Conservation (phyloP, 176 grass and related monocot genomes). For the Oryza longistaminata region DNA sequence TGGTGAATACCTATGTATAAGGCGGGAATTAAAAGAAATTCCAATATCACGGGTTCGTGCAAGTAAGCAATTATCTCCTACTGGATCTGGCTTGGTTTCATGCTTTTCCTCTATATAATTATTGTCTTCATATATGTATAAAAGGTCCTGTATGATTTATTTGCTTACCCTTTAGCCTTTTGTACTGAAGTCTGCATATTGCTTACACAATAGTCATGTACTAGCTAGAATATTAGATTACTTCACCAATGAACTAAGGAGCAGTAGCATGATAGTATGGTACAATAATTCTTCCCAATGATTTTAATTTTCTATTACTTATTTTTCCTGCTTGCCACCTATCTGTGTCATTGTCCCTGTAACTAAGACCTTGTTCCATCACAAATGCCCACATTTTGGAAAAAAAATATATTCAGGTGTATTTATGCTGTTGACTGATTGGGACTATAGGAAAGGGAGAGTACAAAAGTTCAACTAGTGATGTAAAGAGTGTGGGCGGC, state of each 20-base stretch:
- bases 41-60: slow-evolving; percentile 73
- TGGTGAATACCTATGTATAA: slow-evolving; percentile 79
- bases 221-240: slow-evolving; percentile 5
- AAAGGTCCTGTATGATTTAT: background rate
- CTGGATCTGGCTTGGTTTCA: slow-evolving; percentile 5
- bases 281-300: slow-evolving; percentile 5
- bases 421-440: slow-evolving; percentile 1
- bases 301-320: slow-evolving; percentile 11
- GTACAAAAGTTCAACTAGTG: slow-evolving; percentile 3
- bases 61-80: slow-evolving; percentile 66
- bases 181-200: background rate
- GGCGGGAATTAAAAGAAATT: slow-evolving; percentile 81
- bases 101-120: slow-evolving; percentile 7
- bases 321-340: background rate
- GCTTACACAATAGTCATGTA: background rate
- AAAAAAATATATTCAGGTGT: background rate
- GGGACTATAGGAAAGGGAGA: background rate
- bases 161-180: slow-evolving; percentile 3
- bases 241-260: slow-evolving; percentile 23
- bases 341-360: background rate
- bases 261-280: background rate
- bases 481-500: background rate
- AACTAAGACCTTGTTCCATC: slow-evolving; percentile 13
- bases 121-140: background rate
- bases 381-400: background rate